phyloP scores from a whole-genome alignment of 495 filamentous ascomycete species.

The Barbatosphaeria neglecta region DNA sequence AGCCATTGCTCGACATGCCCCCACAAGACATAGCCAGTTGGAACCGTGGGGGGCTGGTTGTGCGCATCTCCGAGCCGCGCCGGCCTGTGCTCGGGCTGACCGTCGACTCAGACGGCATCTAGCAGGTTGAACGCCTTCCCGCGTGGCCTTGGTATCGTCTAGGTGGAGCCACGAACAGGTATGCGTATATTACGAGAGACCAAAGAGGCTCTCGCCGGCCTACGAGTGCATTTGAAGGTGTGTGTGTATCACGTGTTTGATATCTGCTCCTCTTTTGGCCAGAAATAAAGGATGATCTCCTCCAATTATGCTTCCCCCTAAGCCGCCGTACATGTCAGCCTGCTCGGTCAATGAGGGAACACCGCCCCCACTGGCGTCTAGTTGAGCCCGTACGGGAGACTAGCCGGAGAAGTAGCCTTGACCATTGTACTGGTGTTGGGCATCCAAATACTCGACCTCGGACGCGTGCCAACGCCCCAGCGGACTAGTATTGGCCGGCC shows the following conservation, averaged over 20 bases:
- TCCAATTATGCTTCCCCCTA: background rate
- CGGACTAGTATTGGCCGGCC: slow-evolving; percentile 6
- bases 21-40: slow-evolving; percentile 5
- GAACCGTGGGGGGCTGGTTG: slow-evolving; percentile 5
- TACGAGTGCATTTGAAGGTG: slow-evolving; percentile 8
- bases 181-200: slow-evolving; percentile 6
- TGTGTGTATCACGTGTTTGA: background rate
- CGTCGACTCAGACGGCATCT: slow-evolving; percentile 7
- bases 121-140: slow-evolving; percentile 8
- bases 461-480: slow-evolving; percentile 5
- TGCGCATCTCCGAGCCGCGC: background rate
- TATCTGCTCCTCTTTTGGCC: background rate
- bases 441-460: slow-evolving; percentile 6
- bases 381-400: background rate
- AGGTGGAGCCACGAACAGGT: background rate
- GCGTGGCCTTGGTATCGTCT: background rate
- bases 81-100: slow-evolving; percentile 2
- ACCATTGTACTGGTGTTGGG: slow-evolving; percentile 1
- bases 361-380: background rate
- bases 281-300: background rate
- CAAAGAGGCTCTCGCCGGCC: background rate
- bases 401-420: background rate
- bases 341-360: background rate
- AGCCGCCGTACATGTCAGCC: background rate
- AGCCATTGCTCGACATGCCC: slow-evolving; percentile 2